phyloP scores from a whole-genome alignment of 1,284 basidiomycete genomes.

The Ceratobasidium sp. region DNA sequence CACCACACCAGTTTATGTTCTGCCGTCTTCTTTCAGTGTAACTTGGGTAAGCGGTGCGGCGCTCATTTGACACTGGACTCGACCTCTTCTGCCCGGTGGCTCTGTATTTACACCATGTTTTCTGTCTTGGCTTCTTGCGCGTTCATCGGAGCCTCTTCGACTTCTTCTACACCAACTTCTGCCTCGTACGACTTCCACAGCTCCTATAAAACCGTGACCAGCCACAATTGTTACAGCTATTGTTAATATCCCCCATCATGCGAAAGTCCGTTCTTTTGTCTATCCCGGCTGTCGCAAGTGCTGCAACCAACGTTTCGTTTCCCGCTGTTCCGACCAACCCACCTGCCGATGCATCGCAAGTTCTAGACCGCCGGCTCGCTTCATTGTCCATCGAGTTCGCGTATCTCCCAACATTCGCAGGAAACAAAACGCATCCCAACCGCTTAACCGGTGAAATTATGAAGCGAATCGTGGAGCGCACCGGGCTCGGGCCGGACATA shows the following conservation, averaged over 20 bases:
- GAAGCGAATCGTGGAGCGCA: constrained; percentile 56
- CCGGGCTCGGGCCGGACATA: constrained; percentile 57
- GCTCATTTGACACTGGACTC: not conserved
- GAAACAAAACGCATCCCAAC: constrained; percentile 57
- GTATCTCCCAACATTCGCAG: constrained; percentile 57
- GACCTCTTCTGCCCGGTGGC: not conserved
- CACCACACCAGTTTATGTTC: not conserved
- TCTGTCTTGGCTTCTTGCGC: not conserved
- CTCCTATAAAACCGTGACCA: not conserved
- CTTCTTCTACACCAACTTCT: not conserved
- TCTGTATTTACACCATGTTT: not conserved
- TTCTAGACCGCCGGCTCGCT: constrained; percentile 56
- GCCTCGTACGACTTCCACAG: not conserved
- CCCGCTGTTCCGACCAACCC: constrained; percentile 6
- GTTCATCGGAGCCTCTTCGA: not conserved
- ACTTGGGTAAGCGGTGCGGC: not conserved
- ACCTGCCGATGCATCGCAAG: constrained; percentile 53
- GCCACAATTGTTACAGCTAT: not conserved
- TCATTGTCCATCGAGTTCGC: constrained; percentile 59
- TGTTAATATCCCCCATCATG: constrained; percentile 3
- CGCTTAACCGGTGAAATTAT: constrained; percentile 57
- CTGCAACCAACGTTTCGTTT: constrained; percentile 4
- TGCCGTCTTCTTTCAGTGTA: not conserved
- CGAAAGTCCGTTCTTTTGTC: not conserved
- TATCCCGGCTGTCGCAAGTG: not conserved